Evolutionary conservation across 2,329 filamentous ascomycete species (phyloP), one percentile per base, ranked within the genome.

Genomic region (Aspergillus quadrilineatus): DNA sequence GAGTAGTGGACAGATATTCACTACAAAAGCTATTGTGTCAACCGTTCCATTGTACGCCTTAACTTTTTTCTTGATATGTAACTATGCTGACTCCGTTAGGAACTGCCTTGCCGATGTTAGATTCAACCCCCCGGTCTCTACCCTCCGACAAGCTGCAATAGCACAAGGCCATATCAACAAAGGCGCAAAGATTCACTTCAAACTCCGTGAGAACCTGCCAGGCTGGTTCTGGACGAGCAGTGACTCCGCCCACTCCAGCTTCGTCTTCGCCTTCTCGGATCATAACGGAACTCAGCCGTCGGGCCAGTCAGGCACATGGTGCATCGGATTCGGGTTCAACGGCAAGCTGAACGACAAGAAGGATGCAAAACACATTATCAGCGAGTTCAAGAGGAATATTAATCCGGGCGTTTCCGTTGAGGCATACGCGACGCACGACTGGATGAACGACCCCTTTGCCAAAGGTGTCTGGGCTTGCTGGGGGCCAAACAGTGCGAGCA

Each of bases 141-240:
- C 60, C 1, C 30, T 67, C 8, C 64, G 64, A 28, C 59, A 65
- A 17, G 57, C 64, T 39, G 71, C 67, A 1, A 58, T 67, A n/a
- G 26, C 50, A 1, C 28, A 47, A 1, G 67, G 66, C 3, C 68
- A 73, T 47, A 62, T 68, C 22, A 73, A 71, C 60, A 52, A 60
- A 14, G 63, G 64, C 5, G 58, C 65, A 3, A 73, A 72, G 43
- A 62, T 69, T 34, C 68, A 71, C 54, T 61, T 65, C 56, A 61
- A 63, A 43, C 50, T 64, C 3, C 17, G 29, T 3, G 29, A 47
- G 5, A 56, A 48, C 0, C 45, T 56, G 28, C 55, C 61, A 1
- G 61, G 57, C 0, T 63, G 61, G 59, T 60, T 60, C 22, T 49
- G 42, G 4, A 62, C 59, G 37, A 17, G 37, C 7, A 34, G 56